Conservation (phyloP, 352 stramenopile genomes). For the Globisporangium spinosum region DNA sequence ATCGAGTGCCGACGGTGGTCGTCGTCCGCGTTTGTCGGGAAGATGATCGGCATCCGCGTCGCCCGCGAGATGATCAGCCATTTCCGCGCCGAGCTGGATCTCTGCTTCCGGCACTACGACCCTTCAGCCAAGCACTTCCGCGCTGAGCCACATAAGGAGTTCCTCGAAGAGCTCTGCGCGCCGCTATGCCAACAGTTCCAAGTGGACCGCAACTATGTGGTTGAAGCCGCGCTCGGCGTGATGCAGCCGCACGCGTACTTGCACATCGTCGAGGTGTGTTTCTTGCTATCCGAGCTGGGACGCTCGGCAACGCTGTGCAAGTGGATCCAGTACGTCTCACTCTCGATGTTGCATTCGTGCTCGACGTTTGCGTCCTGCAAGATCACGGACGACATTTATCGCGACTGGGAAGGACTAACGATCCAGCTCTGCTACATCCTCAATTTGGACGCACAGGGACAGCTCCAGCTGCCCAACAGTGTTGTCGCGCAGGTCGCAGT, state of each 20-base stretch:
- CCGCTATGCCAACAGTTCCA: constrained; percentile 77
- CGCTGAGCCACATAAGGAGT: constrained; percentile 45
- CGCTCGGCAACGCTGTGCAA: constrained; percentile 56
- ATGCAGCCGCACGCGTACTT: constrained; percentile 80
- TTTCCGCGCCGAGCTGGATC: constrained; percentile 62
- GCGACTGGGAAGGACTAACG: constrained; percentile 79
- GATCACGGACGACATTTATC: constrained; percentile 74
- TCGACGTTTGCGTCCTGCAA: constrained; percentile 72
- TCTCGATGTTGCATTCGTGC: constrained; percentile 80
- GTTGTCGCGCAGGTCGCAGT: constrained; percentile 59
- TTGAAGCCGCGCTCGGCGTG: constrained; percentile 71
- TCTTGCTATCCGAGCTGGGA: constrained; percentile 62
- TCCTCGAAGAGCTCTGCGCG: constrained; percentile 69
- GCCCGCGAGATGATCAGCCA: constrained; percentile 84
- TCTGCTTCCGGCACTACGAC: constrained; percentile 36
- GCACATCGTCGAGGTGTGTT: constrained; percentile 81
- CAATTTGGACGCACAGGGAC: constrained; percentile 53
- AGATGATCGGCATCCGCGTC: constrained; percentile 84
- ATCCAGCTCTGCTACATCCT: constrained; percentile 81
- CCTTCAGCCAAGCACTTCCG: constrained; percentile 22
- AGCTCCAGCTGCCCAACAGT: constrained; percentile 48
- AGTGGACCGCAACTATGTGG: constrained; percentile 73
- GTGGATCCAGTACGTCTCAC: constrained; percentile 78
- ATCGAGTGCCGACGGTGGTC: constrained; percentile 83
- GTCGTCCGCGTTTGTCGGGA: constrained; percentile 83